Percentiles rank a stretch among this genome's conserved stretches.
phyloP scores from a whole-genome alignment of 2,329 filamentous ascomycete species.

The Stagonosporopsis tanaceti region DNA sequence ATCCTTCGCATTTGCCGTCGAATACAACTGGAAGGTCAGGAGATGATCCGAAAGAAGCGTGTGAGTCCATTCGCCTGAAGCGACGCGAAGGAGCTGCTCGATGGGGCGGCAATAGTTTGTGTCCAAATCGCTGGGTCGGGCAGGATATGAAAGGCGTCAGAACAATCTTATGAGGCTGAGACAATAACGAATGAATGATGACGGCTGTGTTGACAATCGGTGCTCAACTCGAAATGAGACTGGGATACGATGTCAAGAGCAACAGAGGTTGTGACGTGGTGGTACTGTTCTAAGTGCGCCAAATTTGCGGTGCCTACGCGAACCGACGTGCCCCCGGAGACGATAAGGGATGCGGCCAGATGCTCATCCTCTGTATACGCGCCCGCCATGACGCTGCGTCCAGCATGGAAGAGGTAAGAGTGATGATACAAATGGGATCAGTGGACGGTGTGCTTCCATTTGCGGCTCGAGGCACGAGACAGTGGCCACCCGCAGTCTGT shows the following conservation, averaged over 20 bases:
- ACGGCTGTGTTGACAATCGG: not conserved
- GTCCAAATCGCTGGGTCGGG: slow-evolving; percentile 13
- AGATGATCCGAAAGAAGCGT: slow-evolving; percentile 12
- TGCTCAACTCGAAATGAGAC: not conserved
- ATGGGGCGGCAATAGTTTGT: slow-evolving; percentile 13
- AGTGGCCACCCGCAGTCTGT: slow-evolving; percentile 30
- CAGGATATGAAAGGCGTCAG: slow-evolving; percentile 7
- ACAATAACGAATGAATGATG: slow-evolving; percentile 2
- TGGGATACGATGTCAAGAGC: slow-evolving; percentile 16
- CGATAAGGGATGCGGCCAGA: slow-evolving; percentile 9
- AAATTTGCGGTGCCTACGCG: slow-evolving; percentile 5
- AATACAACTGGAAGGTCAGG: slow-evolving; percentile 6
- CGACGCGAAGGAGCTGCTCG: slow-evolving; percentile 10
- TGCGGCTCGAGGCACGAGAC: slow-evolving; percentile 20
- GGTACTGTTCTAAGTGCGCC: not conserved
- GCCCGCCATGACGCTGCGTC: slow-evolving; percentile 3
- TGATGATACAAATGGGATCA: not conserved
- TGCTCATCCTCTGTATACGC: slow-evolving; percentile 8
- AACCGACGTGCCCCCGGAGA: slow-evolving; percentile 1
- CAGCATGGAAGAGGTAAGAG: not conserved
- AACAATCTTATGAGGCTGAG: slow-evolving; percentile 8
- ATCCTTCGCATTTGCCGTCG: not conserved
- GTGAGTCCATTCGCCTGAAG: slow-evolving; percentile 2
- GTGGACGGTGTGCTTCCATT: slow-evolving; percentile 1
- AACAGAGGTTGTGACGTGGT: slow-evolving; percentile 14